phyloP scores from a whole-genome alignment of 2,329 filamentous ascomycete genomes.

The Dryadomyces quercivorus region DNA sequence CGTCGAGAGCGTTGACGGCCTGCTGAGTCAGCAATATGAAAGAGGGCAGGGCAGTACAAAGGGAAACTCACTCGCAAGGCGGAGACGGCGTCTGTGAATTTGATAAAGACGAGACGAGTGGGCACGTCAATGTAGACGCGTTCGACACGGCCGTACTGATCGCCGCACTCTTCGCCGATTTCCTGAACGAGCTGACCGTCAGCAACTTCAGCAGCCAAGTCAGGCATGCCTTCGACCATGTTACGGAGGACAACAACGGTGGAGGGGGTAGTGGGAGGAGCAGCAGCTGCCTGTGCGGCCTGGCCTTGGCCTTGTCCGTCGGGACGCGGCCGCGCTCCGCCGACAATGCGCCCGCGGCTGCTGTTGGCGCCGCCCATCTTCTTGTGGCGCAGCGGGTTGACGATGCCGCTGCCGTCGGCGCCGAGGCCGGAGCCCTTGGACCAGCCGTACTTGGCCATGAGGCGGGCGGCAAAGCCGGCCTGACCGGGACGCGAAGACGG shows the following conservation, averaged over 20 bases:
- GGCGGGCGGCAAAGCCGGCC: constrained; percentile 70
- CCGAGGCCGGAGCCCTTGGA: constrained; percentile 78
- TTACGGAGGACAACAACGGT: constrained; percentile 70
- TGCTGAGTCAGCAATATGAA: constrained; percentile 19
- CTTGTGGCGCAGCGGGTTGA: constrained; percentile 77
- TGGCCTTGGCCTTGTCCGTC: constrained; percentile 16
- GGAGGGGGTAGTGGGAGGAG: constrained; percentile 29
- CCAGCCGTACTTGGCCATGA: constrained; percentile 94
- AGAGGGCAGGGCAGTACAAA: not conserved
- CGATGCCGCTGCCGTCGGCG: constrained; percentile 68
- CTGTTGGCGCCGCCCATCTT: constrained; percentile 59
- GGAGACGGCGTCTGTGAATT: constrained; percentile 77
- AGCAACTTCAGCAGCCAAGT: constrained; percentile 67
- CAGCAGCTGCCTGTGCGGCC: constrained; percentile 22
- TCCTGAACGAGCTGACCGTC: constrained; percentile 66
- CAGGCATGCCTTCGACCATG: constrained; percentile 73
- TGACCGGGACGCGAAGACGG: constrained; percentile 63
- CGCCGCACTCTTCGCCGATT: constrained; percentile 85
- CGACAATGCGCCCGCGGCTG: constrained; percentile 70
- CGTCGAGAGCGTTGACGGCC: constrained; percentile 84
- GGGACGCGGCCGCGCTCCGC: constrained; percentile 57
- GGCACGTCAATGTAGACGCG: constrained; percentile 61
- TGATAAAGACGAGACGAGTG: constrained; percentile 69
- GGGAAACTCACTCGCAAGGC: constrained; percentile 59
- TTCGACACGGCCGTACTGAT: constrained; percentile 70